Conservation (phyloP, 495 filamentous ascomycete genomes). For the Achaetomiella virescens region DNA sequence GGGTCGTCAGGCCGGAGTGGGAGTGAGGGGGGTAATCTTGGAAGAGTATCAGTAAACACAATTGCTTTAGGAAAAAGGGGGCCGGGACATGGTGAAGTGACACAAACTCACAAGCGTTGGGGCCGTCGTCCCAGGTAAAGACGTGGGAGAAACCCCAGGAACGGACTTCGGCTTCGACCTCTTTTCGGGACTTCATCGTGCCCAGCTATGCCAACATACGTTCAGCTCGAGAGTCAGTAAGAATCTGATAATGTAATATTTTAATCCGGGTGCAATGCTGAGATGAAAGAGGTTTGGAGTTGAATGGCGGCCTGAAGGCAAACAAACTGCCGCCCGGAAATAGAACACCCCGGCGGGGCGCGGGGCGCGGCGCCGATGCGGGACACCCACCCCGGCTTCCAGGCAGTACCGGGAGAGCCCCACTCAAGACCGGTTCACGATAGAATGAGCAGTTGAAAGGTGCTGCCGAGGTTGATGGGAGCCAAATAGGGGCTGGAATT, state of each 20-base stretch:
- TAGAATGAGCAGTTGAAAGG: too few species aligned
- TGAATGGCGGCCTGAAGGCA: too few species aligned
- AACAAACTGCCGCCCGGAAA: background rate
- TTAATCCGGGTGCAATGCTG: too few species aligned
- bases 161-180: slow-evolving; percentile 54
- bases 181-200: slow-evolving; percentile 2
- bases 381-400: background rate
- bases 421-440: background rate
- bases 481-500: too few species aligned
- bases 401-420: background rate
- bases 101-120: slow-evolving; percentile 44
- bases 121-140: slow-evolving; percentile 76
- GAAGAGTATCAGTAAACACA: background rate
- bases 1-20: slow-evolving; percentile 64
- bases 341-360: background rate
- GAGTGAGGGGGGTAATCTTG: slow-evolving; percentile 66
- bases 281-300: too few species aligned
- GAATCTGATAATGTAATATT: too few species aligned
- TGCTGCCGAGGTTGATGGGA: too few species aligned
- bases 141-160: slow-evolving; percentile 72
- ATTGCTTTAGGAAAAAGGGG: background rate
- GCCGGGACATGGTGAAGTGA: too few species aligned
- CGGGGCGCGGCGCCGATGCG: background rate
- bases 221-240: too few species aligned
- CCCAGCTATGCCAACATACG: background rate